A percentile compares a stretch with the other conserved stretches of the same genome.
Conservation (phyloP, 495 filamentous ascomycete species). For the Daldinia concentrica region DNA sequence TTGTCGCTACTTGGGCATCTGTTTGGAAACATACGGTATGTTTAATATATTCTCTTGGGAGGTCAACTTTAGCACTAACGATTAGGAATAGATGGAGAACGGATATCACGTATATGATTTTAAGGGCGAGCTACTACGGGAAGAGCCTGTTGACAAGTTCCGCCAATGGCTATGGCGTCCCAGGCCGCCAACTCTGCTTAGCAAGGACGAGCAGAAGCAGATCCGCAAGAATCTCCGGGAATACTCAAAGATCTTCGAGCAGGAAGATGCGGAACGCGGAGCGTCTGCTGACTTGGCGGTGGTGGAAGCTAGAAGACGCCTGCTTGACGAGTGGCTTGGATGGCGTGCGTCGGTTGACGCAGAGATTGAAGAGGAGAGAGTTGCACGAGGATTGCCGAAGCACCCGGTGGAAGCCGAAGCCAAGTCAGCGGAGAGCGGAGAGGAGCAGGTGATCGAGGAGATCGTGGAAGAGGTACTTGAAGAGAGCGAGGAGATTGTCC, state of each 20-base stretch:
- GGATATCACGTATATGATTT: slow-evolving; percentile 99
- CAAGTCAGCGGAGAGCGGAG: slow-evolving; percentile 65
- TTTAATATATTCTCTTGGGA: slow-evolving; percentile 14
- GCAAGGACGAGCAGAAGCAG: slow-evolving; percentile 93
- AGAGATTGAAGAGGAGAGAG: slow-evolving; percentile 76
- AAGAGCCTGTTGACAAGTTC: slow-evolving; percentile 95
- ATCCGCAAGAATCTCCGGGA: slow-evolving; percentile 98
- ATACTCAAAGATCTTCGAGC: slow-evolving; percentile 93
- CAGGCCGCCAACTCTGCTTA: slow-evolving; percentile 85
- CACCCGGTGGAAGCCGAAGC: slow-evolving; percentile 68
- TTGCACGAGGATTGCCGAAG: slow-evolving; percentile 69
- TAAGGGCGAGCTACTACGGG: slow-evolving; percentile 85
- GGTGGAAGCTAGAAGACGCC: slow-evolving; percentile 82
- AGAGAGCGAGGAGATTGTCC: slow-evolving; percentile 81
- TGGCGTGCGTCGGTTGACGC: slow-evolving; percentile 81
- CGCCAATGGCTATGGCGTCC: slow-evolving; percentile 97
- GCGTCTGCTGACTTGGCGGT: slow-evolving; percentile 92
- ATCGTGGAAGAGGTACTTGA: slow-evolving; percentile 94
- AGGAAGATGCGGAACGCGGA: slow-evolving; percentile 90
- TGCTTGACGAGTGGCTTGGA: slow-evolving; percentile 88
- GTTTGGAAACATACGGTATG: slow-evolving; percentile 95
- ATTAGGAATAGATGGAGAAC: slow-evolving; percentile 84
- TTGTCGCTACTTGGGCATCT: slow-evolving; percentile 88
- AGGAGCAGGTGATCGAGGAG: slow-evolving; percentile 81
- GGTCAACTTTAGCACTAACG: slow-evolving; percentile 49